Percentiles rank a stretch among this genome's conserved stretches.
Evolutionary conservation across 2,329 filamentous ascomycete species (phyloP).

Genomic region (Cladophialophora bantiana): DNA sequence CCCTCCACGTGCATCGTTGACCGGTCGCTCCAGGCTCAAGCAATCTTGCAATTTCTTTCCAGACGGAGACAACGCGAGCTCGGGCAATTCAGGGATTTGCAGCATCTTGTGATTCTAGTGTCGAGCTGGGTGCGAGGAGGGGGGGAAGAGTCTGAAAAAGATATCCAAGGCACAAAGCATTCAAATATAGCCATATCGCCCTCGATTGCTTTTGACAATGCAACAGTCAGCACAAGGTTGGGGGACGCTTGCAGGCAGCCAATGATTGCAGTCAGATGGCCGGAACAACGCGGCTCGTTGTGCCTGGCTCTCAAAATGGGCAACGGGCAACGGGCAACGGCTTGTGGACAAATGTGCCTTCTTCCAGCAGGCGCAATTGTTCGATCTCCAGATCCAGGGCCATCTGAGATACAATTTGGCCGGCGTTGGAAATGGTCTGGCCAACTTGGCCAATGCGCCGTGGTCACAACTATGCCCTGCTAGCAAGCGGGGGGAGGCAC

Average conservation of each 20-base stretch:
- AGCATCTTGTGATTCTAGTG: background rate
- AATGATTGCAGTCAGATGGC: conserved; percentile 13
- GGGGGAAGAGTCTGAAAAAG: background rate
- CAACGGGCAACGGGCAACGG: conserved; percentile 8
- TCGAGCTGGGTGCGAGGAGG: background rate
- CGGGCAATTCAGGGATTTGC: background rate
- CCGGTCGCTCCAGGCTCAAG: conserved; percentile 13
- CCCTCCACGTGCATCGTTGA: conserved; percentile 22
- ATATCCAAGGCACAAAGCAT: conserved; percentile 1
- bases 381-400: background rate
- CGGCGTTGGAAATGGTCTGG: conserved; percentile 19
- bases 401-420: background rate
- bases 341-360: conserved; percentile 15
- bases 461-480: background rate
- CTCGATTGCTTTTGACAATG: conserved; percentile 20
- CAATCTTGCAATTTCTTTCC: background rate
- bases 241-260: conserved; percentile 7
- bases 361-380: conserved; percentile 1
- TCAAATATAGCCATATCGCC: conserved; percentile 3
- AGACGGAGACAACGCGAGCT: background rate
- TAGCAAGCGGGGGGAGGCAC: conserved; percentile 7
- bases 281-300: conserved; percentile 20
- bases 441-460: conserved; percentile 11
- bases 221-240: conserved; percentile 18
- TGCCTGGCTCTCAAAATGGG: background rate